These are phyloP conservation scores for Serendipita sp. DNA, from an alignment of 768 basidiomycete species.

Conservation along the genomic window DNA sequence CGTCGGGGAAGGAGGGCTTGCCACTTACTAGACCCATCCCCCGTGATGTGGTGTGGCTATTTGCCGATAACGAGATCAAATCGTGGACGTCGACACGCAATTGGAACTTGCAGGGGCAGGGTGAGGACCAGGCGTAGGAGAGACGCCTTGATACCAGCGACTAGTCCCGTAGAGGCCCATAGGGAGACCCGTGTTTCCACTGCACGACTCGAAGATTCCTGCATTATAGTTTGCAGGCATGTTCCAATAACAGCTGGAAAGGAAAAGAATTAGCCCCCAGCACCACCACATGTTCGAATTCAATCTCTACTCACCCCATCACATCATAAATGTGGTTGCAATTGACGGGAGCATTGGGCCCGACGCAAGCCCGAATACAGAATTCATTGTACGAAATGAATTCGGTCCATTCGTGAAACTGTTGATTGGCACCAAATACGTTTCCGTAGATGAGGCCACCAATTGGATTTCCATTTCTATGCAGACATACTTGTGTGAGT, in stretches of 20 bases:
- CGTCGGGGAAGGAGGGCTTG: no score
- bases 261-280: constrained; percentile 8
- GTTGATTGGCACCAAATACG: not conserved
- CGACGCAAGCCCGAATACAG: constrained; percentile 27
- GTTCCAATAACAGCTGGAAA: constrained; percentile 16
- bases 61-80: not conserved
- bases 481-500: not conserved
- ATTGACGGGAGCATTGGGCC: constrained; percentile 21
- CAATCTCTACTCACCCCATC: not conserved
- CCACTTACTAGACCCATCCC: no score
- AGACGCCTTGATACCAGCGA: constrained; percentile 26
- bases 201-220: constrained; percentile 28
- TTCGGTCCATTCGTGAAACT: constrained; percentile 19
- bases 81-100: constrained; percentile 36
- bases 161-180: constrained; percentile 26
- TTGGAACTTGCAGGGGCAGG: constrained; percentile 39
- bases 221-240: constrained; percentile 23
- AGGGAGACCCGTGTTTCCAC: constrained; percentile 25
- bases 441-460: constrained; percentile 28
- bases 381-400: constrained; percentile 29
- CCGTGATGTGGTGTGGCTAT: no score
- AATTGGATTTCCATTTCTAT: constrained; percentile 18
- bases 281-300: constrained; percentile 35
- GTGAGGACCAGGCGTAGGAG: constrained; percentile 26
- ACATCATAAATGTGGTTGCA: constrained; percentile 24